phyloP scores from a whole-genome alignment of 495 filamentous ascomycete species.

The Penicillium paradoxum region DNA sequence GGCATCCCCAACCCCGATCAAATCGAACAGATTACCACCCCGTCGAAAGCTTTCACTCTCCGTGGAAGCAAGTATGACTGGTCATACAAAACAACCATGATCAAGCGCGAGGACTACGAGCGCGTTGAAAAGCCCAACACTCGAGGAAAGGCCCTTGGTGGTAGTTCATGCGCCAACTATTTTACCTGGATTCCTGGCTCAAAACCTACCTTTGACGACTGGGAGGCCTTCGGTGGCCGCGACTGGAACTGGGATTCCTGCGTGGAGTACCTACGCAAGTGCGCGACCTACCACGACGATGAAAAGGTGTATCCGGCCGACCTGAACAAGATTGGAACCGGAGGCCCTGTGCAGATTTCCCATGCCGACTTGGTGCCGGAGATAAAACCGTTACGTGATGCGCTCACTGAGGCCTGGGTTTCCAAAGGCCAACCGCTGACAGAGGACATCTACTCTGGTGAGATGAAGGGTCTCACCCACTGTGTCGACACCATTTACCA shows the following conservation, averaged over 20 bases:
- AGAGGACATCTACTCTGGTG: slow-evolving; percentile 54
- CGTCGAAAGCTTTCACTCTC: slow-evolving; percentile 38
- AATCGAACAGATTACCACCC: slow-evolving; percentile 41
- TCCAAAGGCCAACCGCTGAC: slow-evolving; percentile 47
- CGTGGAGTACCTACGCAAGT: slow-evolving; percentile 51
- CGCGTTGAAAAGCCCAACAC: slow-evolving; percentile 60
- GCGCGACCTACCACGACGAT: slow-evolving; percentile 54
- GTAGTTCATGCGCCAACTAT: slow-evolving; percentile 48
- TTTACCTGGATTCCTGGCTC: slow-evolving; percentile 55
- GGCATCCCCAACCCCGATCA: slow-evolving; percentile 35
- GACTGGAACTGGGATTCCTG: slow-evolving; percentile 55
- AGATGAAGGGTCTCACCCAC: slow-evolving; percentile 51
- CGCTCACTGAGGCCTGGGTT: slow-evolving; percentile 51
- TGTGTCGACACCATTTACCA: slow-evolving; percentile 55
- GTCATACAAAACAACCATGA: slow-evolving; percentile 60
- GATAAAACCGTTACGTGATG: slow-evolving; percentile 50
- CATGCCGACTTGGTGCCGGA: slow-evolving; percentile 53
- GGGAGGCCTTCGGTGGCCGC: slow-evolving; percentile 49
- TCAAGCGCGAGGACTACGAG: slow-evolving; percentile 56
- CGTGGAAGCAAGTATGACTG: slow-evolving; percentile 52
- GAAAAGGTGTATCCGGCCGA: slow-evolving; percentile 31
- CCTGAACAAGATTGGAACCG: slow-evolving; percentile 44
- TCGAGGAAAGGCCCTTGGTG: slow-evolving; percentile 51
- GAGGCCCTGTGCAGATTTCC: slow-evolving; percentile 50
- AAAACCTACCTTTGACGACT: slow-evolving; percentile 52